These are phyloP conservation scores for Ceratobasidium sp. DNA, from an alignment of 1,284 basidiomycete genomes.

Conservation along the genomic window DNA sequence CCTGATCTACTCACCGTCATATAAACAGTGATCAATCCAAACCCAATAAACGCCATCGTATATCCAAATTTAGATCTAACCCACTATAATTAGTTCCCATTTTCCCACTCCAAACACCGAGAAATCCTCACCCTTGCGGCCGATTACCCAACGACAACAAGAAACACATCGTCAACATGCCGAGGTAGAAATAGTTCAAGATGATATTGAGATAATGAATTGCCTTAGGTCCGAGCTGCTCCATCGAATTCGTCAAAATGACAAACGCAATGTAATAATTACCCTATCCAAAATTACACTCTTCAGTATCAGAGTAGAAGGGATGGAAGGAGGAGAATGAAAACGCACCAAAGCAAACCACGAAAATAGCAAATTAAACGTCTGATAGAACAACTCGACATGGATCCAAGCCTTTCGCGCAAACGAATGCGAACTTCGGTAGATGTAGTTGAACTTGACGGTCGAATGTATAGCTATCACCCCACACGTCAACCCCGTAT, in stretches of 20 bases:
- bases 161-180: constrained; percentile 89
- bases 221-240: constrained; percentile 67
- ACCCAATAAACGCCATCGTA: constrained; percentile 84
- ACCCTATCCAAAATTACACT: constrained; percentile 63
- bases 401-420: constrained; percentile 94
- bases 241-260: constrained; percentile 79
- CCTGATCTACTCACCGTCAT: constrained; percentile 79
- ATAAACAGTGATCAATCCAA: constrained; percentile 89
- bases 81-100: background rate
- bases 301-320: constrained; percentile 1
- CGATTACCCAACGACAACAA: constrained; percentile 91
- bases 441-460: constrained; percentile 92
- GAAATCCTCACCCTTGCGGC: constrained; percentile 77
- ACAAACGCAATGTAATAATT: constrained; percentile 92
- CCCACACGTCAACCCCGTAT: no score
- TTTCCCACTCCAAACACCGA: background rate
- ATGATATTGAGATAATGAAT: constrained; percentile 82
- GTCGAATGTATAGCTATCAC: constrained; percentile 80
- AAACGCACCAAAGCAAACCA: constrained; percentile 86
- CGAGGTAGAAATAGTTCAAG: constrained; percentile 89
- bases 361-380: constrained; percentile 89
- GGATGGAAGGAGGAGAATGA: constrained; percentile 9
- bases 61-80: constrained; percentile 77
- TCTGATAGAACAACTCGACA: constrained; percentile 92
- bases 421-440: constrained; percentile 87